Evolutionary conservation across 331 rosid species (phyloP), one percentile per base, ranked within the genome.

Genomic region (Pyrus hybrid): DNA sequence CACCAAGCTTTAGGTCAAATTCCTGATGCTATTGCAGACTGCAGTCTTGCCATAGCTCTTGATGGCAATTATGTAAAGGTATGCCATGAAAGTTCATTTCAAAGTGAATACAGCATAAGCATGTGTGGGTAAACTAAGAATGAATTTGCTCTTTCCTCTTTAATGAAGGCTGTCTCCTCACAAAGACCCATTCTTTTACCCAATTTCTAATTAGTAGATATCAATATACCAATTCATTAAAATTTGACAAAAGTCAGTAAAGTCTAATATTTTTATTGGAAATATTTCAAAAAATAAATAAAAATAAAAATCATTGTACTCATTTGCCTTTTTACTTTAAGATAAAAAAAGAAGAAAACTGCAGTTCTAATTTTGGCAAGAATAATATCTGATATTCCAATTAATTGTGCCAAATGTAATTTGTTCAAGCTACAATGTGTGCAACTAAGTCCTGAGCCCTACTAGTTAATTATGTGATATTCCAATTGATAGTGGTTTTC

Each of bases 1-100:
- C 77, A 92, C 88, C 99, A 92, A 84, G 91, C 97, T n/a, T 83
- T 87, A 82, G 96, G 93, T 72, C 99, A 92, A 80, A 87, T 89
- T 82, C 80, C 88, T 74, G 97, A 92, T 85, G 99, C 99, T 37
- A 90, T 94, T 84, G 88, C 97, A 16, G 99, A 94, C 80, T 90
- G 99, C 83, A 94, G 96, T 76, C 84, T 88, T 53, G 96, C 99
- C 74, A 87, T 94, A 73, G 96, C 97, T 69, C 91, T 92, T 45
- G 90, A 86, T 90, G 86, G 88, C 83, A 89, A 79, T 77, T 94
- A 94, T 75, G 85, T 81, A 7, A 94, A 94, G 97, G 99, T 92
- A 81, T 80, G 79, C 49, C 68, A 14, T 76, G 43, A 53, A 13
- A 28, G 32, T 35, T 71, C 41, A 28, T 11, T 74, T 53, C 67